Percentiles rank a stretch among this genome's conserved stretches.
These are phyloP conservation scores for Fusarium xyrophilum DNA, from an alignment of 2,329 filamentous ascomycete genomes.

Conservation along the genomic window DNA sequence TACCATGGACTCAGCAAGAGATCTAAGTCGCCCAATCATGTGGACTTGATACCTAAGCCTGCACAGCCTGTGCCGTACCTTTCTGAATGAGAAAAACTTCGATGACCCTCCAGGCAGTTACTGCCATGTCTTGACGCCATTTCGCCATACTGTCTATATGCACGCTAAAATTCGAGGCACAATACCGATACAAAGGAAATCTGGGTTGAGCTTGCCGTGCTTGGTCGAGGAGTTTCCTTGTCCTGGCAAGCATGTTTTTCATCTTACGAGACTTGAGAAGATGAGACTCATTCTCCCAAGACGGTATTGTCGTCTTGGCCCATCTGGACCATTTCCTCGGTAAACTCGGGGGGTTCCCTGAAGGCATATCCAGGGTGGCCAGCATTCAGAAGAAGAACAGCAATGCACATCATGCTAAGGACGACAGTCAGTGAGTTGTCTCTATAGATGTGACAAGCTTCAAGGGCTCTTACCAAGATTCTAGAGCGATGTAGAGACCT, in stretches of 20 bases:
- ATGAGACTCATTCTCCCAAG: neutral
- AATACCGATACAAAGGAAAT: neutral
- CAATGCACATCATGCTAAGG: slow-evolving; percentile 35
- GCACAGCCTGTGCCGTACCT: neutral
- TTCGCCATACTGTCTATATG: slow-evolving; percentile 5
- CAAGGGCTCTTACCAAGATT: slow-evolving; percentile 30
- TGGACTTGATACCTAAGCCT: neutral
- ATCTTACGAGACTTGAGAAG: neutral
- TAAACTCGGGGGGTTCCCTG: neutral
- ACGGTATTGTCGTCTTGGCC: neutral
- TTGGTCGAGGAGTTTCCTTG: neutral
- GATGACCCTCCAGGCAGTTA: neutral
- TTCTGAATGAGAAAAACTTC: neutral
- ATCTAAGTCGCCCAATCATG: neutral
- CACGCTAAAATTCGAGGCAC: neutral
- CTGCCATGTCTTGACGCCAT: slow-evolving; percentile 11
- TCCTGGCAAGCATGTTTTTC: neutral
- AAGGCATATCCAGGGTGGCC: slow-evolving; percentile 36
- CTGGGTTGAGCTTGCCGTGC: no score
- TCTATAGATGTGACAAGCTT: neutral
- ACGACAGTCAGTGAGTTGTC: slow-evolving; percentile 3
- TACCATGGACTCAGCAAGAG: neutral
- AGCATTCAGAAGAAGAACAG: slow-evolving; percentile 32
- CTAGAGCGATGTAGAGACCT: slow-evolving; percentile 37
- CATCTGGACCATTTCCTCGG: slow-evolving; percentile 6